Evolutionary conservation across 1,139 yeast genomes (phyloP).

Genomic region (Citeromyces hawaiiensis): DNA sequence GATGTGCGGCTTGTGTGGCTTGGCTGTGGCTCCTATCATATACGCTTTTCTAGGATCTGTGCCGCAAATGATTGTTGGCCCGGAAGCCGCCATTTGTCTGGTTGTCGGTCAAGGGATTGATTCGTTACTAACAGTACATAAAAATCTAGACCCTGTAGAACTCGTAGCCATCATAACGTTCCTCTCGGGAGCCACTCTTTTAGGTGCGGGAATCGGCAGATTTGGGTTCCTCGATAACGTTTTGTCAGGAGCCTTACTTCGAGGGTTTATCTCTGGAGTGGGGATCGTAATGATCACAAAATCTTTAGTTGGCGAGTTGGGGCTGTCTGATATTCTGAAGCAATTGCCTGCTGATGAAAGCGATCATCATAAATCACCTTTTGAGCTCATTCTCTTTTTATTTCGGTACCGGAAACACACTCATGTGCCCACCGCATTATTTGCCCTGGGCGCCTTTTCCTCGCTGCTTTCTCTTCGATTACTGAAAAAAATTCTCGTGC

Average conservation of each 20-base stretch:
- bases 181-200: conserved; percentile 60
- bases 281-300: conserved; percentile 83
- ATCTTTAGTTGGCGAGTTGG: conserved; percentile 61
- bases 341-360: conserved; percentile 14
- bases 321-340: conserved; percentile 30
- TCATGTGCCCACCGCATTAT: conserved; percentile 36
- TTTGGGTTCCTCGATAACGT: conserved; percentile 87
- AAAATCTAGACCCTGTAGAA: conserved; percentile 39
- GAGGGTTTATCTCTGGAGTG: conserved; percentile 91
- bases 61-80: conserved; percentile 95
- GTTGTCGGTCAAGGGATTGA: conserved; percentile 91
- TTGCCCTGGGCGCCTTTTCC: conserved; percentile 35
- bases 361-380: conserved; percentile 63
- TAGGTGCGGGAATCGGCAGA: conserved; percentile 70
- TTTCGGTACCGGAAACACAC: conserved; percentile 22
- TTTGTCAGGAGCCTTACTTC: conserved; percentile 63
- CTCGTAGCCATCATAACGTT: conserved; percentile 64
- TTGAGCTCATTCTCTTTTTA: conserved; percentile 54
- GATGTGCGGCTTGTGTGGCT: conserved; percentile 67
- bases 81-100: conserved; percentile 87
- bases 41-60: conserved; percentile 82
- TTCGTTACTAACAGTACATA: conserved; percentile 39
- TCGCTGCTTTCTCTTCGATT: conserved; percentile 26
- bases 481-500: conserved; percentile 25
- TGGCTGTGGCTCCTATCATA: conserved; percentile 73